Evolutionary conservation across 805 yeast species (phyloP).

Genomic region (Suhomyces sp.): DNA sequence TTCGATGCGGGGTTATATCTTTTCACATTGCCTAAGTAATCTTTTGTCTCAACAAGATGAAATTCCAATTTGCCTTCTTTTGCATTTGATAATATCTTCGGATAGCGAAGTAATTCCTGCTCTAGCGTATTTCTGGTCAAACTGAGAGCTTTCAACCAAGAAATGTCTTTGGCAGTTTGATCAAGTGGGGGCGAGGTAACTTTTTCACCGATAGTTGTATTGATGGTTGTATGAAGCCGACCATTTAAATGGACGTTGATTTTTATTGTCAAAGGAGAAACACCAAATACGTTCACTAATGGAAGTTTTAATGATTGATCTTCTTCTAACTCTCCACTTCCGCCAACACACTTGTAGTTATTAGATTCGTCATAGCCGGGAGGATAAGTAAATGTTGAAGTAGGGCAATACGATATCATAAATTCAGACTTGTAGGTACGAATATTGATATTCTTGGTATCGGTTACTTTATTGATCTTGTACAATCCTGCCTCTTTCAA

Average conservation of each 20-base stretch:
- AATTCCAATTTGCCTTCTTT: conserved; percentile 29
- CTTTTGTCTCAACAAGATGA: conserved; percentile 31
- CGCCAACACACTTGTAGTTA: conserved; percentile 54
- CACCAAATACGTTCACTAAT: conserved; percentile 61
- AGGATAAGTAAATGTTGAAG: conserved; percentile 51
- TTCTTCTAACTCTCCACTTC: conserved; percentile 39
- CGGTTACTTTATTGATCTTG: conserved; percentile 63
- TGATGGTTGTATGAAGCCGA: conserved; percentile 18
- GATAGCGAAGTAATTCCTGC: conserved; percentile 31
- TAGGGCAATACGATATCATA: conserved; percentile 74
- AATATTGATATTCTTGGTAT: conserved; percentile 57
- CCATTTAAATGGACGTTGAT: conserved; percentile 28
- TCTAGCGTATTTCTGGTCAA: conserved; percentile 34
- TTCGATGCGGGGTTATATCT: conserved; percentile 37
- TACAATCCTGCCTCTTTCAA: conserved; percentile 74
- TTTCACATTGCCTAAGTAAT: conserved; percentile 30
- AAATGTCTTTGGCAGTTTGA: conserved; percentile 34
- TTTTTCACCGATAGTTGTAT: conserved; percentile 20
- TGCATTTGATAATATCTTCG: conserved; percentile 17
- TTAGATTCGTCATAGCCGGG: conserved; percentile 16
- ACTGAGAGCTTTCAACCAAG: conserved; percentile 19
- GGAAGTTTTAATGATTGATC: conserved; percentile 33
- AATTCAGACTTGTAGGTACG: conserved; percentile 61
- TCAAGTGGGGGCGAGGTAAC: background rate
- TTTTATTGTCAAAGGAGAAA: conserved; percentile 56